Evolutionary conservation across 208 protist species (phyloP).

Genomic region (Plasmodiophora brassicae): DNA sequence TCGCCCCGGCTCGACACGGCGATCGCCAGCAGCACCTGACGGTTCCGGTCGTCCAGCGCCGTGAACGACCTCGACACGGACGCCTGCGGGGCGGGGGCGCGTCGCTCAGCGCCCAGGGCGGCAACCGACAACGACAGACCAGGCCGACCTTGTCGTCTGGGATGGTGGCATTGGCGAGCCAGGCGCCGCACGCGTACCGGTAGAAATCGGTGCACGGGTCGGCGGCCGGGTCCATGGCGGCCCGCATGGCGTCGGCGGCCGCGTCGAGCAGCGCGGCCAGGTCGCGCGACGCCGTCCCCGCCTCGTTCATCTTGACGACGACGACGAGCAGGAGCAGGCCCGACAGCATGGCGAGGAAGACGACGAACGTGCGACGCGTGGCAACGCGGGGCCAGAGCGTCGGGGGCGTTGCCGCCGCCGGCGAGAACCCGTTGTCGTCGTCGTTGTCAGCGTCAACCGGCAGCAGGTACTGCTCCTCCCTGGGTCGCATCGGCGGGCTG

Average conservation of each 20-base stretch:
- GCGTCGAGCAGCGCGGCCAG: background rate
- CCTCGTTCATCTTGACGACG: background rate
- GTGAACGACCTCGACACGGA: background rate
- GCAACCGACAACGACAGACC: no score
- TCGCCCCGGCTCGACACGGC: background rate
- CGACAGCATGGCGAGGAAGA: background rate
- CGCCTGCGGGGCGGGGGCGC: no score
- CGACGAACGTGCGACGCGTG: background rate
- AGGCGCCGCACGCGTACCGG: conserved; percentile 19
- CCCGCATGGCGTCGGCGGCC: background rate
- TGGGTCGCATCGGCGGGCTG: no score
- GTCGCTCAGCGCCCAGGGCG: no score
- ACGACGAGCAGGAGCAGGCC: background rate
- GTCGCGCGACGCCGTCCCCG: background rate
- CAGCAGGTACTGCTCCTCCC: background rate
- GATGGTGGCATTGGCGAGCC: background rate
- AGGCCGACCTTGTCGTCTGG: background rate
- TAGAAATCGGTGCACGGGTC: conserved; percentile 34
- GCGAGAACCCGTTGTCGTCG: background rate
- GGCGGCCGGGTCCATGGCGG: background rate
- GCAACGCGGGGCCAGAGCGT: background rate
- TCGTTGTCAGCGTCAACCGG: background rate
- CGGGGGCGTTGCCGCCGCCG: background rate
- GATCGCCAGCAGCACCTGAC: background rate
- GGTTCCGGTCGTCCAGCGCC: background rate